Conservation (phyloP, 148 eudicot genomes). For the Euryodendron excelsum region DNA sequence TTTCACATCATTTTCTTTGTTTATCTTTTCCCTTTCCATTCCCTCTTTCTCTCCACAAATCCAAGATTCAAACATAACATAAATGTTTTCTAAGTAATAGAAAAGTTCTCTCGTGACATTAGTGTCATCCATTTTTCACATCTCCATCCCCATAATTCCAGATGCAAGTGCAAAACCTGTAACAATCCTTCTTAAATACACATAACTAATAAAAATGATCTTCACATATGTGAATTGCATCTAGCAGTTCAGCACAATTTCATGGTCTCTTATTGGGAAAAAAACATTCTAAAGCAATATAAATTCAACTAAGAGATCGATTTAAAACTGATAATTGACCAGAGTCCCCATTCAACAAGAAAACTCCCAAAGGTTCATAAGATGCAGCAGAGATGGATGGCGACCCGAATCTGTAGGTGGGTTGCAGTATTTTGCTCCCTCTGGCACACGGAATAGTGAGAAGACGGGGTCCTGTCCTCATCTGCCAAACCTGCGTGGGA, state of each 20-base stretch:
- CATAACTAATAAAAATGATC: neutral
- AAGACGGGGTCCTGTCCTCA: slow-evolving; percentile 89
- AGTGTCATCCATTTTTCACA: too few relatives aligned
- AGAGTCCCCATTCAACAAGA: slow-evolving; percentile 85
- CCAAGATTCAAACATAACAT: too few relatives aligned
- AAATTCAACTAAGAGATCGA: slow-evolving; percentile 40
- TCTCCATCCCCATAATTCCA: neutral
- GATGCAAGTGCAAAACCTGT: neutral
- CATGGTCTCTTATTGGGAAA: neutral
- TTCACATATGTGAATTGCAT: neutral
- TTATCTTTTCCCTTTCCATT: too few relatives aligned
- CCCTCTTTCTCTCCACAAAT: too few relatives aligned
- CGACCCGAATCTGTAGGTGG: slow-evolving; percentile 79
- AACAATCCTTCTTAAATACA: neutral
- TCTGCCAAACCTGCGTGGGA: slow-evolving; percentile 85
- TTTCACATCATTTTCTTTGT: too few relatives aligned
- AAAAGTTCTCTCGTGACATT: too few relatives aligned
- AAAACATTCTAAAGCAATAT: neutral
- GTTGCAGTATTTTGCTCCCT: slow-evolving; percentile 93
- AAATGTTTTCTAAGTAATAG: too few relatives aligned
- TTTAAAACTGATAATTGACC: slow-evolving; percentile 81
- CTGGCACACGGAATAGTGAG: slow-evolving; percentile 63
- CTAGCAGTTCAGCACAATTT: neutral
- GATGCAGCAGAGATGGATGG: slow-evolving; percentile 49
- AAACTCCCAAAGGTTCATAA: slow-evolving; percentile 77